phyloP scores from a whole-genome alignment of 305 asterid genomes.

The Solanum aculeatissimum region DNA sequence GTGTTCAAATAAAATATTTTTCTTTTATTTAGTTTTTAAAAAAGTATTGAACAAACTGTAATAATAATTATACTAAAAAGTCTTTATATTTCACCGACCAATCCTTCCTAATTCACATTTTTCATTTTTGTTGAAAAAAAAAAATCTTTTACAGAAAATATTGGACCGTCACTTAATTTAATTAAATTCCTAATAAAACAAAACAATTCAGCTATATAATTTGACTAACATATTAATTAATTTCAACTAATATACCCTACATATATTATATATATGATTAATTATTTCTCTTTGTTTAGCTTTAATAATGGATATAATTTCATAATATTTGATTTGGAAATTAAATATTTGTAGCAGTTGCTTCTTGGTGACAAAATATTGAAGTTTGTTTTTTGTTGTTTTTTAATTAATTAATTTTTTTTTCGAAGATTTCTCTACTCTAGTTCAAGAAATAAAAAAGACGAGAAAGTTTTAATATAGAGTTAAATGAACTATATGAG shows the following conservation, averaged over 20 bases:
- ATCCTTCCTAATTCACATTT: background rate
- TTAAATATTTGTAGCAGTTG: background rate
- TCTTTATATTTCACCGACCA: background rate
- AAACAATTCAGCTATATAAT: background rate
- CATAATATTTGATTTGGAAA: background rate
- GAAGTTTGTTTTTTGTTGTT: background rate
- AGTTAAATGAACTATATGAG: too few relatives aligned
- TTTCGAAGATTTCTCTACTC: too few relatives aligned
- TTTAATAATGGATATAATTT: background rate
- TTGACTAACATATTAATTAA: background rate
- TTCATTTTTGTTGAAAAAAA: background rate
- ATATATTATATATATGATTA: background rate
- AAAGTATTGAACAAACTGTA: background rate
- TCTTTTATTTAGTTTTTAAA: too few relatives aligned
- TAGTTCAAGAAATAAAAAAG: too few relatives aligned
- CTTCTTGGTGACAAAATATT: background rate
- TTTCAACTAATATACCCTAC: background rate
- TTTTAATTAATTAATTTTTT: too few relatives aligned
- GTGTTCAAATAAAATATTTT: background rate
- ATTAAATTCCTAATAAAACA: background rate
- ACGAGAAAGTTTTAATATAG: too few relatives aligned
- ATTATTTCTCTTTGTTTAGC: background rate
- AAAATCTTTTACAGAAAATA: background rate
- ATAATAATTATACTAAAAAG: background rate
- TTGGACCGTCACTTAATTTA: background rate